phyloP scores from a whole-genome alignment of 2,329 filamentous ascomycete species.

The Sporothrix protearum region DNA sequence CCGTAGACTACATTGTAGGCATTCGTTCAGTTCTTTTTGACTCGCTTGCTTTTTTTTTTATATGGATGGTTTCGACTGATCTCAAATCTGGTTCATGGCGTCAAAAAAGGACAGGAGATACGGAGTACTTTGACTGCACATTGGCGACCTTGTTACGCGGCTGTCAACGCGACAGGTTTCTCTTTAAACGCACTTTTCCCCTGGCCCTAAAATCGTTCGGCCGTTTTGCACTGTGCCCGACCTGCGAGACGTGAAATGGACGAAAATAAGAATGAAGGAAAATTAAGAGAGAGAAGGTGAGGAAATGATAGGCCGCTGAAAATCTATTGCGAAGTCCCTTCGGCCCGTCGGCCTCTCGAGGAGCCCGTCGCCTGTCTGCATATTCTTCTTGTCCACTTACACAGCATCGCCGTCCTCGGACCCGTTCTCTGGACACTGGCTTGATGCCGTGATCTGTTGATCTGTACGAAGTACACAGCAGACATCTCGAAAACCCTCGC shows the following conservation, averaged over 20 bases:
- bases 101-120: no score
- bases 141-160: background rate
- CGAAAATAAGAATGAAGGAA: background rate
- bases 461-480: background rate
- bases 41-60: background rate
- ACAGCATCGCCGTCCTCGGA: background rate
- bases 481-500: background rate
- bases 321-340: background rate
- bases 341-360: background rate
- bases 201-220: conserved; percentile 10
- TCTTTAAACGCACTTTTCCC: conserved; percentile 14
- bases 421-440: background rate
- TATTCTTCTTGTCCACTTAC: background rate
- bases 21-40: conserved; percentile 2
- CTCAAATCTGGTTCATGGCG: background rate
- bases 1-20: background rate
- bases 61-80: background rate
- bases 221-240: conserved; percentile 8
- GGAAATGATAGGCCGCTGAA: background rate
- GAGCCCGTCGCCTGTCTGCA: background rate
- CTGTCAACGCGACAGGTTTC: background rate
- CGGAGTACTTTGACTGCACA: background rate
- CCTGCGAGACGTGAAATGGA: background rate
- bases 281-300: background rate
- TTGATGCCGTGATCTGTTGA: background rate